Percentiles rank a stretch among this genome's conserved stretches.
phyloP scores from a whole-genome alignment of 2,329 filamentous ascomycete genomes.

The Cordyceps cateniannulata region DNA sequence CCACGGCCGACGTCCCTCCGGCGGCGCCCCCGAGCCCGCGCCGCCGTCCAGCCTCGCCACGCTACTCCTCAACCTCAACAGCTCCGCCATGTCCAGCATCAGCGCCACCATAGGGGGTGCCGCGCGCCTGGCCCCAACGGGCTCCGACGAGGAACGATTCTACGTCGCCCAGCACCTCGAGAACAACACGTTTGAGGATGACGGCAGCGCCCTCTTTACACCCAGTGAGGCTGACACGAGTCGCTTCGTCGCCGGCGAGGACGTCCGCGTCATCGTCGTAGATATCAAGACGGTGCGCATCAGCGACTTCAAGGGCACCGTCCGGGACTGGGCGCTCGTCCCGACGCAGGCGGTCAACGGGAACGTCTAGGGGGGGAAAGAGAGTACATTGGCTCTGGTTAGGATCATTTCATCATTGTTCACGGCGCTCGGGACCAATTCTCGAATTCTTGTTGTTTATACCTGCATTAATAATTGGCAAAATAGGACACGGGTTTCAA shows the following conservation, averaged over 20 bases:
- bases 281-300: conserved; percentile 78
- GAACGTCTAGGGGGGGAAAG: conserved; percentile 11
- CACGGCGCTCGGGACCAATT: not conserved
- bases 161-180: conserved; percentile 78
- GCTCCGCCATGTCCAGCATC: conserved; percentile 78
- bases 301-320: conserved; percentile 91
- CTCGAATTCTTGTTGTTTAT: not conserved
- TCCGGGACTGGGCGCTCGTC: conserved; percentile 65
- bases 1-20: conserved; percentile 50
- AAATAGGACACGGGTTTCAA: not conserved
- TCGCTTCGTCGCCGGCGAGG: conserved; percentile 71
- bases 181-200: conserved; percentile 85
- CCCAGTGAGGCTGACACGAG: conserved; percentile 44
- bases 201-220: conserved; percentile 28
- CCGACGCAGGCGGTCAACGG: conserved; percentile 35
- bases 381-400: not conserved
- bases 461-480: not conserved
- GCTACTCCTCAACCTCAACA: conserved; percentile 86
- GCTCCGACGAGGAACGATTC: conserved; percentile 76
- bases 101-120: conserved; percentile 90
- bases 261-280: conserved; percentile 83
- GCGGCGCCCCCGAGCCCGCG: conserved; percentile 57
- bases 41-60: conserved; percentile 70
- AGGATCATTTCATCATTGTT: not conserved
- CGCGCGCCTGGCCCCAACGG: conserved; percentile 64